Evolutionary conservation across 208 protist species (phyloP), one percentile per base, ranked within the genome.

Genomic region (Crithidia acanthocephali): DNA sequence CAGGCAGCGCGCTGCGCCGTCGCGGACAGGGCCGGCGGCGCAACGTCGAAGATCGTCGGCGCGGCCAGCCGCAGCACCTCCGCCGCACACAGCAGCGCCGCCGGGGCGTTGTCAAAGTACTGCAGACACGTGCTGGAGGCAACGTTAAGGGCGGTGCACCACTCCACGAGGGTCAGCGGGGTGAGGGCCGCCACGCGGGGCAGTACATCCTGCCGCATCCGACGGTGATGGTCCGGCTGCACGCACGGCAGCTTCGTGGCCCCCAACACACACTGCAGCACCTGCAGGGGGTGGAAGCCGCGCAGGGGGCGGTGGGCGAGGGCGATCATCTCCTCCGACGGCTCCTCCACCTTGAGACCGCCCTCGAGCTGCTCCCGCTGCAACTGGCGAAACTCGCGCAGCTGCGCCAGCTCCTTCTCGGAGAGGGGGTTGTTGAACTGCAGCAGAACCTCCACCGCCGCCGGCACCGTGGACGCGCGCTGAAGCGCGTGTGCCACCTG

Each of bases 361-460:
- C 74, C 82, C 50, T 92, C 89, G 2, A 86, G 72, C 72, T 91
- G 76, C 72, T 90, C 84, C 0, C 68, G 79, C 59, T 70, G 83
- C 47, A 58, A 44, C 48, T 69, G 74, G 13, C 68, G 32, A 63
- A 90, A 88, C 37, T 84, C 76, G n/a, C 65, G 60, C 3, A 96
- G 83, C 50, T 84, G 76, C n/a, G 48, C 51, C 1, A 71, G 80
- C 70, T 97, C 92, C 52, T 83, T 83, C 51, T 93, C 83, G 0
- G 79, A 78, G 20, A 97, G 83, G 27, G 92, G 92, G 66, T 91
- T 62, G 75, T 90, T 83, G 83, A 88, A 92, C 58, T 92, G 69
- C 28, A 80, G 78, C 8, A 97, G 74, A 22, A 86, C 79, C 20
- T 80, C 67, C 15, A 92, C 63, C 15, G 87, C 92, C 45, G 77